Evolutionary conservation across 75 land plant genomes (phyloP), one percentile per base, ranked within the genome.

Genomic region (Sequoiadendron giganteum): DNA sequence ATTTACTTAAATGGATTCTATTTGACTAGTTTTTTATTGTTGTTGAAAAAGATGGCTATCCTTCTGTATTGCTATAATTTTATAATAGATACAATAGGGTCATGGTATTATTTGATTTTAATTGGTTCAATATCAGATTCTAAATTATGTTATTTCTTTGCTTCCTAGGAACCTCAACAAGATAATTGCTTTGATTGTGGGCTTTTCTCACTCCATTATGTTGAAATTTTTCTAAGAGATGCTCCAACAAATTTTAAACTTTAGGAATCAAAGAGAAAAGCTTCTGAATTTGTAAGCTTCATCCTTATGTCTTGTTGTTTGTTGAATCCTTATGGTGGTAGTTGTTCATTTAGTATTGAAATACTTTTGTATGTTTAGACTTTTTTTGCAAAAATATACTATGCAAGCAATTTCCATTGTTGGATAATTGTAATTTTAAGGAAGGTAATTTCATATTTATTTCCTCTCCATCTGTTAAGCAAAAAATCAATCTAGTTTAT

Each of bases 161-260:
- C n/a, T n/a, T n/a, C n/a, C n/a, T n/a, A n/a, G n/a, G n/a, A n/a
- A n/a, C n/a, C n/a, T n/a, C n/a, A n/a, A n/a, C n/a, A n/a, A n/a
- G n/a, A n/a, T n/a, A n/a, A n/a, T n/a, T n/a, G n/a, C n/a, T n/a
- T n/a, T n/a, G n/a, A n/a, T n/a, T n/a, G 99, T 90, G 99, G 99
- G 48, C 93, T 97, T 13, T 97, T 97, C 88, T 90, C 96, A 84
- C 94, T 97, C 83, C 99, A 97, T 78, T 97, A 95, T 88, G 96
- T 95, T 49, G 99, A 97, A 87, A 85, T 92, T 52, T 97, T 97
- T 87, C 85, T 97, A 86, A 93, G 90, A 72, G 93, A 92, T 43
- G 97, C 92, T 86, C 94, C 93, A 68, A 28, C 45, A 54, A 75
- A 86, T 43, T 94, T 94, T 83, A 93, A 80, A 34, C 94, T 93